phyloP scores from a whole-genome alignment of 177 flowering plant genomes.

The Vitis hybrid region DNA sequence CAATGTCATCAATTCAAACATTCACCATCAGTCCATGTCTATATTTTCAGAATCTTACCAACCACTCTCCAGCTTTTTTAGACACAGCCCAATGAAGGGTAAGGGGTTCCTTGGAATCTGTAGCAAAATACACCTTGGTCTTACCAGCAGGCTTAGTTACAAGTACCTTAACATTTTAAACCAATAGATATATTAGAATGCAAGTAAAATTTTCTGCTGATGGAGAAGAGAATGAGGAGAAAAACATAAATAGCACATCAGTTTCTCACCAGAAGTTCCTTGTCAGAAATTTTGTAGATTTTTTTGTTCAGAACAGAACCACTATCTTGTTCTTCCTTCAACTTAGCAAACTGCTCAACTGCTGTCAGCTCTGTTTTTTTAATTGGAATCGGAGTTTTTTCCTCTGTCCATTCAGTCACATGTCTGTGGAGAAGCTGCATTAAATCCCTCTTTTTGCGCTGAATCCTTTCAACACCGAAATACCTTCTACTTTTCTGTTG shows the following conservation, averaged over 20 bases:
- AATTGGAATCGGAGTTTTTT: constrained; percentile 17
- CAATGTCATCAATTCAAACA: not conserved
- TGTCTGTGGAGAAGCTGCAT: constrained; percentile 59
- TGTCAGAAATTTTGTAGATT: constrained; percentile 56
- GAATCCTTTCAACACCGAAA: constrained; percentile 55
- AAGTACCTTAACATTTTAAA: constrained; percentile 56
- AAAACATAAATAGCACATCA: constrained; percentile 5
- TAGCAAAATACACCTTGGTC: constrained; percentile 66
- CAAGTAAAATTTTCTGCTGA: constrained; percentile 1
- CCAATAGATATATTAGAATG: constrained; percentile 1
- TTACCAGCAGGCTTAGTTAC: constrained; percentile 56
- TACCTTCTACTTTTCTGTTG: constrained; percentile 40
- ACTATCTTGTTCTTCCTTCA: constrained; percentile 56
- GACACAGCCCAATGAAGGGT: constrained; percentile 93
- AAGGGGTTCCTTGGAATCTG: constrained; percentile 66
- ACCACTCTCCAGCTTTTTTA: constrained; percentile 73
- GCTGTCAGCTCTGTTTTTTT: constrained; percentile 45
- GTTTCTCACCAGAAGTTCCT: constrained; percentile 70
- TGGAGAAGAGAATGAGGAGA: not conserved
- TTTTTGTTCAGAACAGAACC: constrained; percentile 49
- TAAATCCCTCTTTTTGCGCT: constrained; percentile 78
- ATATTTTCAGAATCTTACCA: constrained; percentile 44
- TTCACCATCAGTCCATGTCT: not conserved
- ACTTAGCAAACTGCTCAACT: constrained; percentile 59
- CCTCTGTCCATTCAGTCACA: constrained; percentile 30